Conservation (phyloP, 2,329 filamentous ascomycete genomes). For the Alternaria ventricosa region DNA sequence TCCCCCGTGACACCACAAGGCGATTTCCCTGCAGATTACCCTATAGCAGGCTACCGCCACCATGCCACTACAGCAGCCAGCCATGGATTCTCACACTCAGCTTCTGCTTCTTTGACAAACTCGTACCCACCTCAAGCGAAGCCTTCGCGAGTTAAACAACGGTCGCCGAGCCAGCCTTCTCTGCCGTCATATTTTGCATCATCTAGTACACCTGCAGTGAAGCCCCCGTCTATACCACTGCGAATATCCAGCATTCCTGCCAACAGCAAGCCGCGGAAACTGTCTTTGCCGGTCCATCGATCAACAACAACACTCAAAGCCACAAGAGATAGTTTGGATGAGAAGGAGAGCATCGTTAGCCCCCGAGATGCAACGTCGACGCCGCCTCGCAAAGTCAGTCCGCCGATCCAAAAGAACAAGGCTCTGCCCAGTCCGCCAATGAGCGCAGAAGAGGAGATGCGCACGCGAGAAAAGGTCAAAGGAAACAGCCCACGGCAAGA, state of each 20-base stretch:
- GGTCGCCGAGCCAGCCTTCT: constrained; percentile 28
- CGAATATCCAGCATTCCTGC: constrained; percentile 45
- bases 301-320: constrained; percentile 19
- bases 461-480: constrained; percentile 21
- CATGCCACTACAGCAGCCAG: neutral
- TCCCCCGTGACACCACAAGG: constrained; percentile 21
- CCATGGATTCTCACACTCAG: constrained; percentile 23
- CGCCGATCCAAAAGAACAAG: constrained; percentile 41
- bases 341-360: constrained; percentile 21
- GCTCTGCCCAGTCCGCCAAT: constrained; percentile 37
- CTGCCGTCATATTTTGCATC: constrained; percentile 26
- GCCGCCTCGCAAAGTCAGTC: constrained; percentile 21
- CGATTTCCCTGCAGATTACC: constrained; percentile 22
- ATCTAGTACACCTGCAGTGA: constrained; percentile 8
- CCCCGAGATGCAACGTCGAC: constrained; percentile 8
- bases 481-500: constrained; percentile 12
- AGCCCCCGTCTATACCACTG: constrained; percentile 40
- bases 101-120: constrained; percentile 27
- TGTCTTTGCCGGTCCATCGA: constrained; percentile 35
- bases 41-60: constrained; percentile 22
- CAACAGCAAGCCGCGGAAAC: constrained; percentile 41
- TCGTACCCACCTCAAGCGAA: constrained; percentile 5
- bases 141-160: constrained; percentile 15
- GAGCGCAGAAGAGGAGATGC: constrained; percentile 22
- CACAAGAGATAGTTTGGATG: constrained; percentile 8